Evolutionary conservation across 169 alveolate genomes (phyloP).

Genomic region (Cyclospora cayetanensis): DNA sequence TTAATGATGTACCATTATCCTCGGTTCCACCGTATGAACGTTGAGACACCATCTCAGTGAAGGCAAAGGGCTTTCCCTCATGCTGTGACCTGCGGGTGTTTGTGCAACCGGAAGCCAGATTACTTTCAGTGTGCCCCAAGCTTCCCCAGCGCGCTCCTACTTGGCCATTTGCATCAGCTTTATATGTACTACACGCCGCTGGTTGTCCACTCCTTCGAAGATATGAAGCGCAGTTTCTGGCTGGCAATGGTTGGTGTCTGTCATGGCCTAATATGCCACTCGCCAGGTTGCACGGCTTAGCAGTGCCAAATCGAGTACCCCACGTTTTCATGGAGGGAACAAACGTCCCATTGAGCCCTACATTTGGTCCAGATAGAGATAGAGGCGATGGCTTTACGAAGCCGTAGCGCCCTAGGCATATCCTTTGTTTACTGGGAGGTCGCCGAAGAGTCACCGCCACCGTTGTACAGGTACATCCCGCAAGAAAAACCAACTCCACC

Average conservation of each 20-base stretch:
- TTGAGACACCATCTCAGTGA: no score
- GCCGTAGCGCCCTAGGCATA: background rate
- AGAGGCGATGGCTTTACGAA: background rate
- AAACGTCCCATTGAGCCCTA: background rate
- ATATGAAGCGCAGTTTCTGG: background rate
- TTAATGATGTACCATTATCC: no score
- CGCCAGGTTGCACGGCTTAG: background rate
- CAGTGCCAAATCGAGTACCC: background rate
- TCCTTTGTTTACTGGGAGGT: background rate
- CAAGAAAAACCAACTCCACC: background rate
- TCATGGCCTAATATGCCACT: background rate
- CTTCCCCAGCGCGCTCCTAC: background rate
- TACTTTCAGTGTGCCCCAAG: background rate
- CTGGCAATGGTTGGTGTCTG: background rate
- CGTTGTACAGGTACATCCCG: background rate
- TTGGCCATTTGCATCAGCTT: background rate
- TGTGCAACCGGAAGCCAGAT: background rate
- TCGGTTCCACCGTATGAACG: no score
- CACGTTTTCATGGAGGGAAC: background rate
- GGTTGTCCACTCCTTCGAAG: background rate
- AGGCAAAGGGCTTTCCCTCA: background rate
- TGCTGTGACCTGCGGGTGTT: background rate
- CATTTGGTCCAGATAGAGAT: background rate
- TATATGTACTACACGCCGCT: no score
- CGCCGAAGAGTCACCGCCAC: constrained; percentile 6